Evolutionary conservation across 1,284 basidiomycete genomes (phyloP), one percentile per base, ranked within the genome.

Genomic region (Cronartium quercuum): DNA sequence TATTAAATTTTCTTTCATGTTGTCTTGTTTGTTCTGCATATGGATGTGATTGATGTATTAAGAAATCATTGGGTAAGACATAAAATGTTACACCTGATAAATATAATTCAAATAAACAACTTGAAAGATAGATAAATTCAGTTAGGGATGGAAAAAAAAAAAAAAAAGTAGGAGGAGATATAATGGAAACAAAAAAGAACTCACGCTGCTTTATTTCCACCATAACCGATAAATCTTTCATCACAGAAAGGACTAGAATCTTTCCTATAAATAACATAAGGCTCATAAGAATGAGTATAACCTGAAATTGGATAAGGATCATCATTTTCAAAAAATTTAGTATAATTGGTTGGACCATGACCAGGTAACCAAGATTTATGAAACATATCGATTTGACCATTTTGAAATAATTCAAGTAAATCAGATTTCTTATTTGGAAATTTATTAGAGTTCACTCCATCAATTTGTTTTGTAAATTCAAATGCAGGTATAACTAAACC

Each of bases 161-260:
- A 34, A 64, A 69, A 62, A 66, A 57, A 38, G 37, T 37, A 65
- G 18, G 34, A n/a, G n/a, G n/a, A n/a, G n/a, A 44, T 44, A n/a
- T 6, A 64, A 64, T 5, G 2, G n/a, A 44, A 51, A 58, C 35
- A 57, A 21, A n/a, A 7, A 61, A 12, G 41, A 18, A 63, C 77
- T 76, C 64, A 77, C 77, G 71, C 71, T 40, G 71, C 71, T 77
- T 78, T 88, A 82, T 88, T 88, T 38, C 84, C 87, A 18, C 91
- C 91, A 80, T 92, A 92, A 0, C 91, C 91, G 63, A 91, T 86
- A 79, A 93, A 93, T n/a, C 91, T 86, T 80, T 92, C 91, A 79
- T 92, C 91, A 79, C 91, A 92, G 89, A 90, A 90, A 51, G 89
- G 88, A 4, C 88, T 86, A 1, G 88, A 89, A 64, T 90, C 87